Base-by-base conservation (phyloP, 192 early-diverging fungal genomes). In the Backusella tarrabulga region DNA sequence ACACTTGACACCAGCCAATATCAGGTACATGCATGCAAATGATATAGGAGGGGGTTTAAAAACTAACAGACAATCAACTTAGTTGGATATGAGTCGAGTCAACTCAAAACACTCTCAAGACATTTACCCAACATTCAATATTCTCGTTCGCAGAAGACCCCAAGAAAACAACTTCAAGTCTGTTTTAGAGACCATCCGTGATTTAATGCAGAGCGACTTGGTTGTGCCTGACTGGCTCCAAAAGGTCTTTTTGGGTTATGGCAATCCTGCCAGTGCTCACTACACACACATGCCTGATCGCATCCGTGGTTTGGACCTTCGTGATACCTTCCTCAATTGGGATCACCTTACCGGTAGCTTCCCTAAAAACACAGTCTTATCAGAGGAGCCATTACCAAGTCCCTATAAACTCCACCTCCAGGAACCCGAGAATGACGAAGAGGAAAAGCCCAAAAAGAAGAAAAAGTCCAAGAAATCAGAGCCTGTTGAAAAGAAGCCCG, bases 111-210 rank as follows among this genome's bases (percentile, higher is more conserved):
- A 88, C n/a, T 71, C 76, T 1, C 87, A 87, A 21, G 91, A 93
- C 80, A 86, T 96, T 0, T 95, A 98, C 77, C 86, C 85, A 23
- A 88, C 88, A 9, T 96, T 99, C 74, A 98, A 97, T 81, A 86
- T 98, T 23, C 85, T 98, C n/a, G 78, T 99, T 73, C 91, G 98
- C 35, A 88, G 97, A 34, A 89, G 91, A 68, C 90, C 95, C 41
- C 86, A 93, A 77, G 97, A 97, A 84, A 98, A 95, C 85, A 97
- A 97, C 81, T 97, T 98, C 78, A 95, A 95, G 81, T 90, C 93
- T 2, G 94, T 97, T 3, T 80, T 98, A 66, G 97, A 97, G 74
- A 93, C 95, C 0, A 91, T 98, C 50, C 93, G 97, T 35, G 95
- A 95, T 67, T 81, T 97, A 75, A 93, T 97, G 91, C 89, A 93